Evolutionary conservation across 352 stramenopile genomes (phyloP).

Genomic region (Phytophthora crassamura): DNA sequence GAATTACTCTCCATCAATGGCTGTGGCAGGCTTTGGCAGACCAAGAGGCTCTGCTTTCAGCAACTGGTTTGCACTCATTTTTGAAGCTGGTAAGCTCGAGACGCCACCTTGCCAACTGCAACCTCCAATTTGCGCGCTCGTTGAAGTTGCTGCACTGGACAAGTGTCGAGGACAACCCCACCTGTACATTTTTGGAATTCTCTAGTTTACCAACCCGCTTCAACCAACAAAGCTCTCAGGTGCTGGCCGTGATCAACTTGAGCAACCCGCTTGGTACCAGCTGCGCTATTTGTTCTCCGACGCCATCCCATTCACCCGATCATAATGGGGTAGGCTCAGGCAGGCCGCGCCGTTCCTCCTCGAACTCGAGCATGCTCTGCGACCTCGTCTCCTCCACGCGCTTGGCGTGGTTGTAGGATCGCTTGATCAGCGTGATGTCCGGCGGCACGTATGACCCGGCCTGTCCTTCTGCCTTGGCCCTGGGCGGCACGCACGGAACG

Average conservation of each 20-base stretch:
- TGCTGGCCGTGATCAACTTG: conserved; percentile 5
- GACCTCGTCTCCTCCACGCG: conserved; percentile 58
- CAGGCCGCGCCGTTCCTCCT: conserved; percentile 36
- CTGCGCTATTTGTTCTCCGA: conserved; percentile 14
- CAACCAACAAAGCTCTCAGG: not conserved
- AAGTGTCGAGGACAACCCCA: conserved; percentile 6
- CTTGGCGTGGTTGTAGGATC: conserved; percentile 60
- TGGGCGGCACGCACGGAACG: conserved; percentile 42
- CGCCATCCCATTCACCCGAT: conserved; percentile 2
- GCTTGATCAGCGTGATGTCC: conserved; percentile 57
- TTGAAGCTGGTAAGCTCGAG: too few relatives aligned
- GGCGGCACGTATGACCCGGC: conserved; percentile 43
- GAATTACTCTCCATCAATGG: too few relatives aligned
- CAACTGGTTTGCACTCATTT: too few relatives aligned
- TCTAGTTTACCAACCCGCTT: conserved; percentile 27
- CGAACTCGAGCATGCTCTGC: conserved; percentile 65
- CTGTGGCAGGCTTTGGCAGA: too few relatives aligned
- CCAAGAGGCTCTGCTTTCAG: too few relatives aligned
- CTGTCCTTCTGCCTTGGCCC: conserved; percentile 13
- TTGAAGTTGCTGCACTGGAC: conserved; percentile 1
- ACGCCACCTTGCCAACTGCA: too few relatives aligned
- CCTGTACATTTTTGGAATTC: conserved; percentile 24
- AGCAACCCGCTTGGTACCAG: conserved; percentile 3
- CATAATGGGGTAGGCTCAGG: conserved; percentile 27
- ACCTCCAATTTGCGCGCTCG: not conserved